phyloP scores from a whole-genome alignment of 495 filamentous ascomycete genomes.

The Aspergillus carlsbadensis region DNA sequence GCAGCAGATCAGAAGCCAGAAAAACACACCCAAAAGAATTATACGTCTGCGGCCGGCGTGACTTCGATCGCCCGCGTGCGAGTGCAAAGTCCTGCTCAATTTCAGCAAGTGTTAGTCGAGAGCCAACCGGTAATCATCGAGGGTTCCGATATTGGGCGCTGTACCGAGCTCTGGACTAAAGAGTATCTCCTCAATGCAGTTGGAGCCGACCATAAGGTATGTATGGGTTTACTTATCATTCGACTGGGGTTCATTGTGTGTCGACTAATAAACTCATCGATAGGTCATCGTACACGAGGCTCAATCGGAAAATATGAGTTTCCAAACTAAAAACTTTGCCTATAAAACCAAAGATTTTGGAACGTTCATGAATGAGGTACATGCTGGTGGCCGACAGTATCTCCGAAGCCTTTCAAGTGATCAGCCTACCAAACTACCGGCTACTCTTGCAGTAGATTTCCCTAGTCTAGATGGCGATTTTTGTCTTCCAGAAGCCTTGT shows the following conservation, averaged over 20 bases:
- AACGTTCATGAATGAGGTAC: constrained; percentile 63
- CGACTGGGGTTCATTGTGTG: too few relatives aligned
- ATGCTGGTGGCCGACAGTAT: constrained; percentile 66
- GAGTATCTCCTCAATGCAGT: constrained; percentile 65
- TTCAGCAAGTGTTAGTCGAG: constrained; percentile 55
- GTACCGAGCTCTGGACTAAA: constrained; percentile 65
- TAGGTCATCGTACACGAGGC: constrained; percentile 73
- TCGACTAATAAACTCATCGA: constrained; percentile 19
- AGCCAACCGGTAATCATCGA: constrained; percentile 67
- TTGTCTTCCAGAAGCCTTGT: constrained; percentile 61
- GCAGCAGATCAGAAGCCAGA: neutral
- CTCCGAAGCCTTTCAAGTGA: constrained; percentile 70
- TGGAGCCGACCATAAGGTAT: constrained; percentile 63
- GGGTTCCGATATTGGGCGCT: constrained; percentile 63
- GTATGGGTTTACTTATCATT: too few relatives aligned
- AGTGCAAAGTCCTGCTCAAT: constrained; percentile 52
- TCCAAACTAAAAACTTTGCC: constrained; percentile 76
- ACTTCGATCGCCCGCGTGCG: constrained; percentile 46
- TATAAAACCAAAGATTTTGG: constrained; percentile 70
- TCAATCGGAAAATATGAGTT: constrained; percentile 66
- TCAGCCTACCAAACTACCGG: constrained; percentile 65
- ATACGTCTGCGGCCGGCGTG: constrained; percentile 8
- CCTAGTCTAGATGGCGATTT: constrained; percentile 69
- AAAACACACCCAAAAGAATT: neutral
- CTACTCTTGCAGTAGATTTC: constrained; percentile 69